Evolutionary conservation across 768 basidiomycete species (phyloP).

Genomic region (Russula abietina): DNA sequence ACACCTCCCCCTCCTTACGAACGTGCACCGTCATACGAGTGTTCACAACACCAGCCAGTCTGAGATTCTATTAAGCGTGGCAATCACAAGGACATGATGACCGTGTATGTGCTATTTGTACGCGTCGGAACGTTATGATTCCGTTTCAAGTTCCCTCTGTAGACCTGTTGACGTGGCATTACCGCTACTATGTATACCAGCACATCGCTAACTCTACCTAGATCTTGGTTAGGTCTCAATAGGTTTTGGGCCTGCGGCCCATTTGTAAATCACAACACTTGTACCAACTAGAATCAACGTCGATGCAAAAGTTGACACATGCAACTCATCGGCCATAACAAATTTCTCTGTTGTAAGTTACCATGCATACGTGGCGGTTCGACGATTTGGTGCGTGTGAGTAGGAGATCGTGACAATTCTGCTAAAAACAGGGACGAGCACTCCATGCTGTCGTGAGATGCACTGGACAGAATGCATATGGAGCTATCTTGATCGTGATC

Average conservation of each 20-base stretch:
- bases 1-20: conserved; percentile 51
- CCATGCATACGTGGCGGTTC: not conserved
- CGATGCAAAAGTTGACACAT: not conserved
- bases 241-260: not conserved
- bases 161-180: not conserved
- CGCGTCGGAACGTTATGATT: not conserved
- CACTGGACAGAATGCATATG: not conserved
- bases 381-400: not conserved
- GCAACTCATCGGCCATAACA: not conserved
- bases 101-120: not conserved
- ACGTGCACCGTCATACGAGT: conserved; percentile 45
- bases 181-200: not conserved
- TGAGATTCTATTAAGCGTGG: not conserved
- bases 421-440: too few species aligned
- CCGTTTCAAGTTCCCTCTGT: not conserved
- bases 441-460: too few species aligned
- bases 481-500: not conserved
- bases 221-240: not conserved
- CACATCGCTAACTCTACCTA: not conserved
- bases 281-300: not conserved
- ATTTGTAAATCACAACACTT: not conserved
- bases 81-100: not conserved
- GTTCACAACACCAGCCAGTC: not conserved
- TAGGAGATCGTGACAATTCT: not conserved
- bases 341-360: not conserved